Evolutionary conservation across 2,329 filamentous ascomycete species (phyloP).

Genomic region (Exserohilum rostratum): DNA sequence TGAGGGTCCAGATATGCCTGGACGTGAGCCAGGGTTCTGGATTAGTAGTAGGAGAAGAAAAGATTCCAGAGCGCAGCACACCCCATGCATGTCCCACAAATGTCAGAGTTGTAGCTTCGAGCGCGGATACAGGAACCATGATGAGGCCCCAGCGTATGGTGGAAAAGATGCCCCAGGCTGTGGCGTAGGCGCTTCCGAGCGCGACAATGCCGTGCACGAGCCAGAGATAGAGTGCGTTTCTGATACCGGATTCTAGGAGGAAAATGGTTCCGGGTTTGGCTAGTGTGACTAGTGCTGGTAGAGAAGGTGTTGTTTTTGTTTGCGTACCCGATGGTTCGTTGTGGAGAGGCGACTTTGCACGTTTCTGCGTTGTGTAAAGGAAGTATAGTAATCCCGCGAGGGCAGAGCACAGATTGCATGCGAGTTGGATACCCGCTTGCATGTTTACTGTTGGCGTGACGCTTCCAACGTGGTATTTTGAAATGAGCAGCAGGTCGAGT

Average conservation of each 20-base stretch:
- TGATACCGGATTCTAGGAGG: constrained; percentile 68
- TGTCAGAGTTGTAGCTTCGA: constrained; percentile 68
- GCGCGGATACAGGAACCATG: constrained; percentile 73
- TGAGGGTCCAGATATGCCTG: no score
- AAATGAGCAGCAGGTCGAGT: constrained; percentile 70
- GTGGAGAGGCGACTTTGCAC: not conserved
- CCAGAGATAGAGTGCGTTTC: constrained; percentile 75
- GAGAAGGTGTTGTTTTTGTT: not conserved
- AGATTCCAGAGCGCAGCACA: constrained; percentile 40
- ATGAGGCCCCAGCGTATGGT: constrained; percentile 76
- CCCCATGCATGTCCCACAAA: constrained; percentile 74
- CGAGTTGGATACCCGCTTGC: constrained; percentile 68
- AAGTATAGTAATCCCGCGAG: constrained; percentile 66
- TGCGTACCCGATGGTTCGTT: no score
- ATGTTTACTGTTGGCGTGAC: constrained; percentile 65
- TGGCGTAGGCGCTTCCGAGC: constrained; percentile 69
- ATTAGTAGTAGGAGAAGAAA: no score
- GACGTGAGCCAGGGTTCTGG: no score
- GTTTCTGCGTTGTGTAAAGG: constrained; percentile 43
- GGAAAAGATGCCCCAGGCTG: constrained; percentile 75
- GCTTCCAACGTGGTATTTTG: constrained; percentile 65
- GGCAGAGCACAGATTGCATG: constrained; percentile 53
- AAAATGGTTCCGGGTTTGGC: constrained; percentile 64
- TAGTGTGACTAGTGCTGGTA: constrained; percentile 58
- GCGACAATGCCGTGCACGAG: constrained; percentile 68